Conservation (phyloP, 805 yeast genomes). For the Sungouiozyma ichnusensis region DNA sequence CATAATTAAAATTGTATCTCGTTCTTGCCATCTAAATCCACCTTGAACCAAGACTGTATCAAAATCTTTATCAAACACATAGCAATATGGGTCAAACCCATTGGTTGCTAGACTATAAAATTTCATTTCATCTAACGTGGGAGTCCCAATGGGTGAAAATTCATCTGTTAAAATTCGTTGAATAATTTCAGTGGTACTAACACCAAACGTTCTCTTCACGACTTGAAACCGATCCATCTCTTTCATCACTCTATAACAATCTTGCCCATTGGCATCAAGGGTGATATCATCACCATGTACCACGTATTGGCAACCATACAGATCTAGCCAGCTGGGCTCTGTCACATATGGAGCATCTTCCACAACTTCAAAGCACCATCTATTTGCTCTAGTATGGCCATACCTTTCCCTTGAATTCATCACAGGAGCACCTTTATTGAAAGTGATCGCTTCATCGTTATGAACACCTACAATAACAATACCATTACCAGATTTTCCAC, state of each 20-base stretch:
- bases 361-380: constrained; percentile 72
- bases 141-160: constrained; percentile 6
- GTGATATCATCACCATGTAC: constrained; percentile 98
- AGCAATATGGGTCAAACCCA: constrained; percentile 44
- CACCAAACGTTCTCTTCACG: constrained; percentile 91
- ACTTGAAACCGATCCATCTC: constrained; percentile 76
- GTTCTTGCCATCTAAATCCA: constrained; percentile 6
- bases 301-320: constrained; percentile 72
- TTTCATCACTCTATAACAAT: constrained; percentile 78
- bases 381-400: constrained; percentile 79
- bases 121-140: constrained; percentile 18
- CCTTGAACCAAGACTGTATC: constrained; percentile 24
- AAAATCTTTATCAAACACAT: constrained; percentile 42
- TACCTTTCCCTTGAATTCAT: constrained; percentile 75
- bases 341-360: constrained; percentile 90
- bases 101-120: constrained; percentile 54
- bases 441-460: constrained; percentile 73
- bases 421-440: constrained; percentile 90
- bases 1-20: constrained; percentile 30
- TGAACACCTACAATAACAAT: constrained; percentile 64
- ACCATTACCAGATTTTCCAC: constrained; percentile 28
- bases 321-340: constrained; percentile 60
- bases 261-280: constrained; percentile 90
- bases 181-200: constrained; percentile 89
- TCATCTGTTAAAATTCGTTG: constrained; percentile 56